Evolutionary conservation across 2,329 filamentous ascomycete genomes (phyloP), one percentile per base, ranked within the genome.

Genomic region (Fonsecaea pedrosoi): DNA sequence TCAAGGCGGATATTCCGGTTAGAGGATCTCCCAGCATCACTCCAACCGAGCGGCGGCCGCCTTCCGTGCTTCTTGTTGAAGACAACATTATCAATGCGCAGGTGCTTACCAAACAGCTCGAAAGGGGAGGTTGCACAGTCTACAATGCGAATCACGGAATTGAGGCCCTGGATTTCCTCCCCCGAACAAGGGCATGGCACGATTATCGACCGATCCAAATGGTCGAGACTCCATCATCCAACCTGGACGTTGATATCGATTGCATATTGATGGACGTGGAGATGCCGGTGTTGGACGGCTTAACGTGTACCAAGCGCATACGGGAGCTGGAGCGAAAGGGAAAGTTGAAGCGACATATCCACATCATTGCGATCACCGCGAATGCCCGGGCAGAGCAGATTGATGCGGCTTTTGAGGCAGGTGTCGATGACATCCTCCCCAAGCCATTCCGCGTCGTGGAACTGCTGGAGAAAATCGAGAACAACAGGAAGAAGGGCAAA

Each of bases 221-320:
- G n/a, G 25, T 21, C 32, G 34, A 60, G n/a, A 34, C 42, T 15
- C 60, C 61, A 2, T 48, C 57, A 10, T 45, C 45, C 4, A 63
- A 62, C 21, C 32, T 59, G 42, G 58, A 56, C 62, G 30, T 65
- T 40, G 62, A 66, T 38, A 59, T 91, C 25, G 86, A 87, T 4
- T 83, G 92, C 56, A 88, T 93, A 10, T 77, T 93, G 6, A 92
- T 93, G 90, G 91, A 94, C 74, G 82, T 92, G 55, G 90, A 92
- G 73, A 93, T 93, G 91, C 91, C 91, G 0, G 84, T 92, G 42
- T 92, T 93, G 90, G 90, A 93, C 73, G 91, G 91, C 42, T 86
- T 91, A 76, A 89, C 89, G 3, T 92, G 90, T 69, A 88, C 90
- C 10, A 83, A 84, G 48, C 85, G 82, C 67, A 93, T 94, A 62